Evolutionary conservation across 768 basidiomycete genomes (phyloP).

Genomic region (Leccinum boreale): DNA sequence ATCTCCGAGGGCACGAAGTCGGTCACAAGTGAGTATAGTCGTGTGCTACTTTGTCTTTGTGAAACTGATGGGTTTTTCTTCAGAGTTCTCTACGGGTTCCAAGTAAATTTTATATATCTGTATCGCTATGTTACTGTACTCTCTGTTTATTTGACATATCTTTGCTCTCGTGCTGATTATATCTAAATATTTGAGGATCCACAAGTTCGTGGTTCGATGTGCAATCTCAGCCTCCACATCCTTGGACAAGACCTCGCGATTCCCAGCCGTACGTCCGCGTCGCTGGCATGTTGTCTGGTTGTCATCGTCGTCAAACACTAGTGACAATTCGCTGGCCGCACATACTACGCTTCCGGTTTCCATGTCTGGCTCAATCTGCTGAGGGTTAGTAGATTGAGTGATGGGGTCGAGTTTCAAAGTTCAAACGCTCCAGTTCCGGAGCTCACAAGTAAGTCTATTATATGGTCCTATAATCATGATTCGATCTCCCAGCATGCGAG

Average conservation of each 20-base stretch:
- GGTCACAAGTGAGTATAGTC: constrained; percentile 53
- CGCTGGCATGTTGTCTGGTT: not conserved
- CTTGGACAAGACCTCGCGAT: no score
- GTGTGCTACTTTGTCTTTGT: not conserved
- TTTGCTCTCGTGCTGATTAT: constrained; percentile 1
- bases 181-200: not conserved
- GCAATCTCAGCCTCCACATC: no score
- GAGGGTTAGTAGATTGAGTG: no score
- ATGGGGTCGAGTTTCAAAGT: not conserved
- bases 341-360: not conserved
- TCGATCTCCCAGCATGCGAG: not conserved
- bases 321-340: not conserved
- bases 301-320: no score
- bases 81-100: constrained; percentile 60
- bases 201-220: not conserved
- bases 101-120: constrained; percentile 40
- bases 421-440: not conserved
- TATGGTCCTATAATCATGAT: not conserved
- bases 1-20: constrained; percentile 82
- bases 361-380: not conserved
- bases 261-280: no score
- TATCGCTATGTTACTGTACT: constrained; percentile 35
- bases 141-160: constrained; percentile 30
- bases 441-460: not conserved
- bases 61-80: constrained; percentile 11